phyloP scores from a whole-genome alignment of 2,329 filamentous ascomycete species.

The Venturia pyrina region DNA sequence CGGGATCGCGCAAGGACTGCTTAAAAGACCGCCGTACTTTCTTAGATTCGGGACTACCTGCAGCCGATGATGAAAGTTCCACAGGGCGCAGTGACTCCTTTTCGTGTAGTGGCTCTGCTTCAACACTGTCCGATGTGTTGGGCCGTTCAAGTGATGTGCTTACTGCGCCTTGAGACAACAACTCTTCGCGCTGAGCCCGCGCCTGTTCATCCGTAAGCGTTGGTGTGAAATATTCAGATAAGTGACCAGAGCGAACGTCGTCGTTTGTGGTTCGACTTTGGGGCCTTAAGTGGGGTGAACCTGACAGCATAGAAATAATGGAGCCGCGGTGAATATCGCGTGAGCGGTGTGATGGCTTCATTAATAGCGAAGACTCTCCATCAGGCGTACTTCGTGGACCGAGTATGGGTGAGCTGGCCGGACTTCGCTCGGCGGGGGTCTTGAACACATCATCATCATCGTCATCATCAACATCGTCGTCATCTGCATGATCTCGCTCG shows the following conservation, averaged over 20 bases:
- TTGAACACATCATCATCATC: conserved; percentile 11
- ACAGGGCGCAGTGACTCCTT: neutral
- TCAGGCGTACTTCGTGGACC: neutral
- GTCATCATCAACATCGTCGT: neutral
- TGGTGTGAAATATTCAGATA: conserved; percentile 10
- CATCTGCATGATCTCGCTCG: neutral
- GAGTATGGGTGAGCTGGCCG: conserved; percentile 1
- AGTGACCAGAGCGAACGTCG: conserved; percentile 16
- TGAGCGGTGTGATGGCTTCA: conserved; percentile 4
- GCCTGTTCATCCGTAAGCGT: conserved; percentile 12
- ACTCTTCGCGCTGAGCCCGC: conserved; percentile 2
- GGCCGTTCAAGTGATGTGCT: neutral
- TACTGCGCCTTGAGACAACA: neutral
- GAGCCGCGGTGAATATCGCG: conserved; percentile 3
- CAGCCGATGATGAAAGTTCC: conserved; percentile 13
- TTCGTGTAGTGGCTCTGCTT: neutral
- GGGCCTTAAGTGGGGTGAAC: conserved; percentile 19
- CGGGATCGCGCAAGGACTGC: conserved; percentile 57
- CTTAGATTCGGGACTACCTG: conserved; percentile 43
- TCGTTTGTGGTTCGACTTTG: conserved; percentile 17
- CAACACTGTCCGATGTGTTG: neutral
- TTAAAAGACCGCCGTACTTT: conserved; percentile 80
- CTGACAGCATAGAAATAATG: neutral
- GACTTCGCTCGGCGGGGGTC: conserved; percentile 12
- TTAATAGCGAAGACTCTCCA: neutral